These are phyloP conservation scores for Conticribra guillardii DNA, from an alignment of 108 stramenopile species.

Conservation along the genomic window DNA sequence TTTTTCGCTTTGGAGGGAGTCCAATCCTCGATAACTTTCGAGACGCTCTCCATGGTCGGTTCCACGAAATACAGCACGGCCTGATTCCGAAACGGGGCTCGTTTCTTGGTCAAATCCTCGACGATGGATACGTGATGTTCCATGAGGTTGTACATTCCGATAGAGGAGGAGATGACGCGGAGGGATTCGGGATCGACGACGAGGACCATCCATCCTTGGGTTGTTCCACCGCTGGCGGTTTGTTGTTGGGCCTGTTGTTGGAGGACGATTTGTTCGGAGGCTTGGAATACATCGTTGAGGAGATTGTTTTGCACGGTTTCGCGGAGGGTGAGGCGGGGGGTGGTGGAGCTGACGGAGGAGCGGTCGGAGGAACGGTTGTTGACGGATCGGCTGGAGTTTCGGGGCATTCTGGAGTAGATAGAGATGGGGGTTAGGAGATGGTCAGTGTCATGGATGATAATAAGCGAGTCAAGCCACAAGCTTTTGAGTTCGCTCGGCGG, in stretches of 20 bases:
- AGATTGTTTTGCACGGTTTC: slow-evolving; percentile 35
- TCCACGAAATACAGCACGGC: slow-evolving; percentile 89
- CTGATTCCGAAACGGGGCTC: slow-evolving; percentile 95
- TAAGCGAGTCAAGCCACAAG: neutral
- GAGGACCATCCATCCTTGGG: slow-evolving; percentile 64
- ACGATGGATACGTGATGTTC: slow-evolving; percentile 89
- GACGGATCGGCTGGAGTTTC: neutral
- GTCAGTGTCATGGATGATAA: neutral
- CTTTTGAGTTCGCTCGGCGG: too few species aligned
- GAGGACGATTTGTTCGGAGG: slow-evolving; percentile 16
- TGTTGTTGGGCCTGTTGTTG: slow-evolving; percentile 3
- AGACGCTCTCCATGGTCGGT: slow-evolving; percentile 82
- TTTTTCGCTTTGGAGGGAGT: slow-evolving; percentile 48
- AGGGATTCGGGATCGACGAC: slow-evolving; percentile 79
- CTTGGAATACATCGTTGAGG: slow-evolving; percentile 37
- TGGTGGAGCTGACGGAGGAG: slow-evolving; percentile 1
- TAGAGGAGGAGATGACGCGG: slow-evolving; percentile 80
- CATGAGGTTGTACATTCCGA: slow-evolving; percentile 95
- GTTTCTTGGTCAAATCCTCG: slow-evolving; percentile 83
- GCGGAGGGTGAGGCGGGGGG: slow-evolving; percentile 32
- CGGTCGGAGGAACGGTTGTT: slow-evolving; percentile 10
- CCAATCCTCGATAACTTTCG: slow-evolving; percentile 75
- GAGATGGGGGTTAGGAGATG: neutral
- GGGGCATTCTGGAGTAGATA: neutral
- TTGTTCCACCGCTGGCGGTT: too few species aligned